Evolutionary conservation across 2,329 filamentous ascomycete species (phyloP), one percentile per base, ranked within the genome.

Genomic region (Magnaporthales sp.): DNA sequence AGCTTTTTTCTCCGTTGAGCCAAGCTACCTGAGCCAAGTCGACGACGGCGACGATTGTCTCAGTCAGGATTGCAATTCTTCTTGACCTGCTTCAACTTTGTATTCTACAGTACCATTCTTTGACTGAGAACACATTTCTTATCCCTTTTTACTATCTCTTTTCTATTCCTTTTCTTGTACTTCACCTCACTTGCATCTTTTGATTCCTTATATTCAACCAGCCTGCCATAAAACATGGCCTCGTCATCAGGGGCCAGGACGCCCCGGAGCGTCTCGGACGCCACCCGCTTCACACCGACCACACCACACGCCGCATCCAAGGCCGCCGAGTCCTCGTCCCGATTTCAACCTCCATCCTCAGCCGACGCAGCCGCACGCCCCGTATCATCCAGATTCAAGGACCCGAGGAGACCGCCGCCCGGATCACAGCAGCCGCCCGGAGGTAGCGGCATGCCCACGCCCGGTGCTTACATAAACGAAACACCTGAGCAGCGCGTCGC

Each of bases 241-340:
- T 65, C 63, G 10, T 65, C 63, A 19, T 60, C 56, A 27, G 38
- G 38, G 32, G 51, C 58, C 64, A 30, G 64, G 54, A 65, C 64
- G 29, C 68, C 89, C 68, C 89, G 90, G 75, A 91, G 87, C 79
- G 88, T 91, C 75, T 86, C 86, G 72, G 91, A 93, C 76, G 91
- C 91, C 71, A 95, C 91, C 73, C 89, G 91, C 75, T 95, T 91
- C 78, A 91, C 89, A 19, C 80, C 87, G 29, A 90, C 87, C 22
- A 86, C 84, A 68, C 88, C 88, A 46, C 90, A 92, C 78, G 91
- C 90, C 72, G 84, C 84, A 70, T 86, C 87, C 71, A 91, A 90
- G 75, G 77, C 83, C 58, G 73, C 73, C 66, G 73, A 75, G 54
- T 66, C 73, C 15, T 30, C 38, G 10, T 63, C 69, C 6, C n/a